Base-by-base conservation (phyloP, 441 rosid species). In the Capsella rubella region DNA sequence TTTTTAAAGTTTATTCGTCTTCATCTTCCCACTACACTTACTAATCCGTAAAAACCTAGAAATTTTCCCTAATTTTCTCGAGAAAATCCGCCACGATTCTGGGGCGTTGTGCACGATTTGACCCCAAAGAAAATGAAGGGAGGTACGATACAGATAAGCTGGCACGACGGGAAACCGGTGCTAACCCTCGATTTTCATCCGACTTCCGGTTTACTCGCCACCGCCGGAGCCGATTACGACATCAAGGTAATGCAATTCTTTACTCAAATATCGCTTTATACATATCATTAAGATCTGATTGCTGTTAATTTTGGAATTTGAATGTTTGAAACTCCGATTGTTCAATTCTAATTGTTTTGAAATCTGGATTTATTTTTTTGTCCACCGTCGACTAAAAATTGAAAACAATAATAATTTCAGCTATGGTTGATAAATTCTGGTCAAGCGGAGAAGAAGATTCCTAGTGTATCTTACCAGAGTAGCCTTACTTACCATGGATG, bases 191-290 rank as follows among this genome's bases (percentile, higher is more conserved):
- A 92, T 62, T 92, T 90, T 76, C 97, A 92, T 51, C 91, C 95
- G 1, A 45, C 80, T 67, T 88, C 97, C 63, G 92, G 97, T 45
- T 83, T 88, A 67, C 97, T 92, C 49, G 99, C 97, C 83, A 89
- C 98, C 74, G 94, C 94, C 74, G 97, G 97, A 67, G 97, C 99
- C 78, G 97, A 95, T 81, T 87, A 71, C 76, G 97, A 95, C 64
- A 85, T 95, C 84, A 95, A 92, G 93, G 99, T 89, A 34, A 7
- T 14, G 39, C 31, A 12, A 16, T 46, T 28, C 7, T 0, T 6
- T 5, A 7, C 7, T 6, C 8, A 37, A 39, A 52, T 37, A 15
- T 37, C 7, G 60, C 47, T 52, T 47, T 4, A 14, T 11, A 21
- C 2, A 21, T 21, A 21, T 21, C 25, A 35, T 13, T 28, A 14